A percentile compares a stretch with the other conserved stretches of the same genome.
These are phyloP conservation scores for Hypoxylon sp. DNA, from an alignment of 2,329 filamentous ascomycete species.

Conservation along the genomic window DNA sequence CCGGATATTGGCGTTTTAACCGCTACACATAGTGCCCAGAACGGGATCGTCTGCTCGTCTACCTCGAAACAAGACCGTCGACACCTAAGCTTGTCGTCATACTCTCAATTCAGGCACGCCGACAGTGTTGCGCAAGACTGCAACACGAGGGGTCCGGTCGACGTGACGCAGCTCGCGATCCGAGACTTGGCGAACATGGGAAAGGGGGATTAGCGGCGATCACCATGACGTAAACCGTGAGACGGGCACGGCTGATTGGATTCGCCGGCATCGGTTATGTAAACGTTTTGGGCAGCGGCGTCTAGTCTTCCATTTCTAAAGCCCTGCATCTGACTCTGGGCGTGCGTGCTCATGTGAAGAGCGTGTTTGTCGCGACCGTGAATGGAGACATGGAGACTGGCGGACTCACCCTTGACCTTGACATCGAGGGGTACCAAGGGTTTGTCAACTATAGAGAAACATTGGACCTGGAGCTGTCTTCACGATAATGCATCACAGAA, in stretches of 20 bases:
- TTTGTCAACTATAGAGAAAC: background rate
- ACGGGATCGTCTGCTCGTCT: conserved; percentile 15
- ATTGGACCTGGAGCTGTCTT: background rate
- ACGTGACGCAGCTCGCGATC: conserved; percentile 10
- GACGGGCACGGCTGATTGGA: background rate
- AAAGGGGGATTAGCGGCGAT: background rate
- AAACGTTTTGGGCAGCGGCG: conserved; percentile 15
- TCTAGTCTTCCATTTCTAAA: conserved; percentile 9
- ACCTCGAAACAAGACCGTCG: background rate
- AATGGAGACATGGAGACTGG: background rate
- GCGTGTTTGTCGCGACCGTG: background rate
- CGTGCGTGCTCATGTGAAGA: too few relatives aligned
- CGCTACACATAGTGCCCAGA: conserved; percentile 23
- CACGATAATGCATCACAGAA: background rate
- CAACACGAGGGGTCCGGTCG: background rate
- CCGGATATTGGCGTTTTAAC: conserved; percentile 29
- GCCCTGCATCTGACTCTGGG: background rate
- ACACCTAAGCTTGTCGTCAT: conserved; percentile 10
- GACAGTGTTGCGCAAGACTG: background rate
- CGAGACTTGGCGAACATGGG: conserved; percentile 21
- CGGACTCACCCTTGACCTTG: background rate
- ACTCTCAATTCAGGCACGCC: conserved; percentile 1
- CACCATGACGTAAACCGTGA: conserved; percentile 9
- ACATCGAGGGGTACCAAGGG: background rate
- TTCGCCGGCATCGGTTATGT: background rate